Conservation (phyloP, 495 filamentous ascomycete species). For the Podospora pseudoanserina region DNA sequence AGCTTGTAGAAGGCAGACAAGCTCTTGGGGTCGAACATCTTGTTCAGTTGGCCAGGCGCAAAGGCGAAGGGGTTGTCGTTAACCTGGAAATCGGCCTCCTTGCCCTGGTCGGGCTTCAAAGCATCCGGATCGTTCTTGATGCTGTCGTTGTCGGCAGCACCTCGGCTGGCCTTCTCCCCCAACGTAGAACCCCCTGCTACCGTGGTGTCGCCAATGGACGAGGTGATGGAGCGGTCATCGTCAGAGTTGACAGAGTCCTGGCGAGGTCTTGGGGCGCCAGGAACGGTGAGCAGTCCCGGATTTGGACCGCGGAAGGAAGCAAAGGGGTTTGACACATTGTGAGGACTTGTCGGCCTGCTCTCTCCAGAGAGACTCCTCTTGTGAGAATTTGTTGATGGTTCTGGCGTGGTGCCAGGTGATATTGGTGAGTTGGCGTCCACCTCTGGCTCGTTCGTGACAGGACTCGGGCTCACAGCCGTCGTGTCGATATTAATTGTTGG, state of each 20-base stretch:
- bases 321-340: slow-evolving; percentile 78
- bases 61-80: slow-evolving; percentile 69
- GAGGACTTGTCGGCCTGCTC: slow-evolving; percentile 80
- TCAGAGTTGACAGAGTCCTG: slow-evolving; percentile 55
- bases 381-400: slow-evolving; percentile 45
- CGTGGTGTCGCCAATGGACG: slow-evolving; percentile 42
- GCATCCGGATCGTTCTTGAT: slow-evolving; percentile 52
- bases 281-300: slow-evolving; percentile 48
- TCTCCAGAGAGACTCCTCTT: slow-evolving; percentile 45
- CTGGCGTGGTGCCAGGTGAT: slow-evolving; percentile 41
- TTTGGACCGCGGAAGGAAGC: slow-evolving; percentile 39
- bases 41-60: slow-evolving; percentile 66
- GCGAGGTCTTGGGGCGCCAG: slow-evolving; percentile 45
- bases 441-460: slow-evolving; percentile 18
- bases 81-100: slow-evolving; percentile 61
- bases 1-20: slow-evolving; percentile 65
- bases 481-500: slow-evolving; percentile 77
- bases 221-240: slow-evolving; percentile 43
- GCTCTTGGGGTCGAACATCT: slow-evolving; percentile 72
- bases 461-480: slow-evolving; percentile 54
- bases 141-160: slow-evolving; percentile 41
- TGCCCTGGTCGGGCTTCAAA: slow-evolving; percentile 62
- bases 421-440: slow-evolving; percentile 38
- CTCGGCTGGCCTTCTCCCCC: slow-evolving; percentile 36
- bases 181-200: slow-evolving; percentile 34